These are phyloP conservation scores for Malassezia arunalokei DNA, from an alignment of 1,284 basidiomycete species.

Conservation along the genomic window DNA sequence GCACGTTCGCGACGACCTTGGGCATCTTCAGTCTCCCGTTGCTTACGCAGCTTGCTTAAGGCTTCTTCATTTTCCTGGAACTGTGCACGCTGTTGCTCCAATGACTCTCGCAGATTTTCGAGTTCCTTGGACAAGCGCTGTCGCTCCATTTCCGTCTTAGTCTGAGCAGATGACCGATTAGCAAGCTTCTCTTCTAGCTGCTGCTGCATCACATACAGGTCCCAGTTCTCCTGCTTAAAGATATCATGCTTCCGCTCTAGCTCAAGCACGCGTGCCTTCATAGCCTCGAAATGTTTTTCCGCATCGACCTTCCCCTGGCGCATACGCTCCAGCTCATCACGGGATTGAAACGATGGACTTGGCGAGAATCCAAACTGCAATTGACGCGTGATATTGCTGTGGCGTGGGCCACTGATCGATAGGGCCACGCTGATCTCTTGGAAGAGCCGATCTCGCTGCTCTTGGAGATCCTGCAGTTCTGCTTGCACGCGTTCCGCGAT, in stretches of 20 bases:
- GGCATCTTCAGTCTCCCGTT: slow-evolving; percentile 83
- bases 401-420: background rate
- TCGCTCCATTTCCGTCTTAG: slow-evolving; percentile 68
- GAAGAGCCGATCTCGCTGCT: slow-evolving; percentile 10
- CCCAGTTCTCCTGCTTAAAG: slow-evolving; percentile 97
- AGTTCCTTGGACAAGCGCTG: slow-evolving; percentile 67
- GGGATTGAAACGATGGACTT: background rate
- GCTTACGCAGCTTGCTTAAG: slow-evolving; percentile 65
- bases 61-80: slow-evolving; percentile 60
- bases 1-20: slow-evolving; percentile 75
- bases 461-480: slow-evolving; percentile 12
- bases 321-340: slow-evolving; percentile 1
- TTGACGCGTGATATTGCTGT: background rate
- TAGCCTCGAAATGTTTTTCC: slow-evolving; percentile 2
- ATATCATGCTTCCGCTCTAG: slow-evolving; percentile 53
- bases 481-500: slow-evolving; percentile 10
- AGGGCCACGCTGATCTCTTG: background rate
- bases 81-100: slow-evolving; percentile 76
- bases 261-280: slow-evolving; percentile 7
- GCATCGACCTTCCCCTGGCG: slow-evolving; percentile 12
- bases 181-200: slow-evolving; percentile 64
- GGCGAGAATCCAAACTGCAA: slow-evolving; percentile 1
- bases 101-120: slow-evolving; percentile 60
- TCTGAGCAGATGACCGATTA: slow-evolving; percentile 57
- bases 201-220: slow-evolving; percentile 82